These are phyloP conservation scores for Thermomyces lanuginosus DNA, from an alignment of 2,329 filamentous ascomycete species.

Conservation along the genomic window DNA sequence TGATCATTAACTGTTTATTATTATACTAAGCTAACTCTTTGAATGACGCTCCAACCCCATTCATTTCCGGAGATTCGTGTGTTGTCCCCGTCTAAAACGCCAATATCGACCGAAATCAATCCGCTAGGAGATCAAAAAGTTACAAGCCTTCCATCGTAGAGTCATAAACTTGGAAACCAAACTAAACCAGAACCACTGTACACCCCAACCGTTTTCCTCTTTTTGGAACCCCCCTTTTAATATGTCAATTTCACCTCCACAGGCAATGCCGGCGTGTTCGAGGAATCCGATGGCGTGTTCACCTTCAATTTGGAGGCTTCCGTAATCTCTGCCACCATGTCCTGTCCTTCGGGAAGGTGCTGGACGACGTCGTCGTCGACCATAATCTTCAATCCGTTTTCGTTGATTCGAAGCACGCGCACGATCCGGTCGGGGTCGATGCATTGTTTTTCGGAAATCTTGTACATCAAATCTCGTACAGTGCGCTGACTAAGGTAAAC, in stretches of 20 bases:
- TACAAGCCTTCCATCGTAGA: no score
- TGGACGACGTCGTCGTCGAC: constrained; percentile 80
- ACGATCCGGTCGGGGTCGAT: constrained; percentile 57
- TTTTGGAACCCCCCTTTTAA: constrained; percentile 30
- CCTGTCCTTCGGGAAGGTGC: constrained; percentile 75
- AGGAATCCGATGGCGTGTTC: constrained; percentile 9
- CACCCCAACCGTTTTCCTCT: constrained; percentile 16
- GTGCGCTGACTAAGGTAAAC: constrained; percentile 71
- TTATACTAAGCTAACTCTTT: no score
- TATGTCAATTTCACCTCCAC: constrained; percentile 39
- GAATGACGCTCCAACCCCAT: no score
- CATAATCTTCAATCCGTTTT: constrained; percentile 62
- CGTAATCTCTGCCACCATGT: constrained; percentile 59
- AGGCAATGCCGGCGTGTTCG: constrained; percentile 11
- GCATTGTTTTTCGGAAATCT: constrained; percentile 63
- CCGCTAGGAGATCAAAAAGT: no score
- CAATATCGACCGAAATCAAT: constrained; percentile 12
- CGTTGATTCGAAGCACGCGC: constrained; percentile 55
- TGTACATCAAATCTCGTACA: constrained; percentile 53
- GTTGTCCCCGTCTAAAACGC: constrained; percentile 24
- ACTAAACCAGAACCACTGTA: not conserved
- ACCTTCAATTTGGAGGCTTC: constrained; percentile 36
- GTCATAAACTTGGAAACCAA: constrained; percentile 1
- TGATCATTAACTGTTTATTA: no score
- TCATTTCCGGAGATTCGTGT: constrained; percentile 27